Evolutionary conservation across 2,329 filamentous ascomycete genomes (phyloP).

Genomic region (Penicillium crustosum): DNA sequence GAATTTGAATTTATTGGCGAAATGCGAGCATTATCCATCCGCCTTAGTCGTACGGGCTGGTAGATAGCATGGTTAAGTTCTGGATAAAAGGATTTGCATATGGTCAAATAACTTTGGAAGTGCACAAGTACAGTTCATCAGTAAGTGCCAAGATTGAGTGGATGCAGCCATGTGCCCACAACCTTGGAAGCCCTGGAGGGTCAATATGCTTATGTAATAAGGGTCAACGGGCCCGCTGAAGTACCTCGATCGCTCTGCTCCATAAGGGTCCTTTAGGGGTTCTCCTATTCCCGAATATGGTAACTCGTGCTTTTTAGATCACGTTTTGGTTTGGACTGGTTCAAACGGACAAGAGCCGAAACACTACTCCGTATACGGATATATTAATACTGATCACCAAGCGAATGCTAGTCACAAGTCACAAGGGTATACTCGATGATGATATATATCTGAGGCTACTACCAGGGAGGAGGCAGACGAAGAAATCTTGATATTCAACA

Average conservation of each 20-base stretch:
- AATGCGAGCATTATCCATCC: background rate
- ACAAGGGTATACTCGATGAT: background rate
- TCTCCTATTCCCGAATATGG: too few species aligned
- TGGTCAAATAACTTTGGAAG: background rate
- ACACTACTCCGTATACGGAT: too few species aligned
- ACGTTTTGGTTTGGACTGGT: too few species aligned
- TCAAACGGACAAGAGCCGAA: too few species aligned
- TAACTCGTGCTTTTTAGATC: too few species aligned
- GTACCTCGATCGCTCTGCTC: too few species aligned
- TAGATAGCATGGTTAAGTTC: background rate
- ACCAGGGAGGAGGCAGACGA: too few species aligned
- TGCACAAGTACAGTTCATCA: background rate
- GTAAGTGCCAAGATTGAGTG: background rate
- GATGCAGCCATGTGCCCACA: background rate
- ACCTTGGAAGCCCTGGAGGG: background rate
- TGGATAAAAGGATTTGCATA: background rate
- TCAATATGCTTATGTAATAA: background rate
- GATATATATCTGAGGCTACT: background rate
- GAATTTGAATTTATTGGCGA: background rate
- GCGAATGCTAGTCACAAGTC: background rate
- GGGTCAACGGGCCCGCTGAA: too few species aligned
- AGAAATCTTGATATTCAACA: too few species aligned
- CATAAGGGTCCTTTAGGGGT: too few species aligned
- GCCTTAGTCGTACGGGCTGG: background rate
- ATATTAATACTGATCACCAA: background rate